These are phyloP conservation scores for Pseudozyma pruni DNA, from an alignment of 1,284 basidiomycete species.

Conservation along the genomic window DNA sequence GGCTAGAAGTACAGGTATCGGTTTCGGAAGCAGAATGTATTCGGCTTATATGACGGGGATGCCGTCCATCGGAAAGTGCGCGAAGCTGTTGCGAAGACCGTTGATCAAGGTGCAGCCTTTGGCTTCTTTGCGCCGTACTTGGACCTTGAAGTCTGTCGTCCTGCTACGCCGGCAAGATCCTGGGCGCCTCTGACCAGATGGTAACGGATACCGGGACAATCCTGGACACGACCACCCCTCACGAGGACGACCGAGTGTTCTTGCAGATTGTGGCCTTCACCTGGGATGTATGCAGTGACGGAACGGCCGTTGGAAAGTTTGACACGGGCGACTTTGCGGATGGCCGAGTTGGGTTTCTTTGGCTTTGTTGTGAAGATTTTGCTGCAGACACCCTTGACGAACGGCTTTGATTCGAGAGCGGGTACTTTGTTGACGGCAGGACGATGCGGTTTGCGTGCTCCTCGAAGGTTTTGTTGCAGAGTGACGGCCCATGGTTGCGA, in stretches of 20 bases:
- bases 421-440: conserved; percentile 68
- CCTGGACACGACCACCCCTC: conserved; percentile 92
- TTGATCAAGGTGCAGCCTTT: conserved; percentile 67
- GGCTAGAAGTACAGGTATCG: conserved; percentile 18
- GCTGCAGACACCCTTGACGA: conserved; percentile 67
- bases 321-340: conserved; percentile 94
- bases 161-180: conserved; percentile 91
- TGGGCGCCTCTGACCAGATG: conserved; percentile 92
- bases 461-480: conserved; percentile 65
- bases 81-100: no score
- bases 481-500: conserved; percentile 49
- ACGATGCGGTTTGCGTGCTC: conserved; percentile 63
- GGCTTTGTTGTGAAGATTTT: conserved; percentile 74
- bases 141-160: conserved; percentile 82
- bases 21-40: no score
- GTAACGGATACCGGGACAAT: conserved; percentile 82
- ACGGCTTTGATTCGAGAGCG: conserved; percentile 62
- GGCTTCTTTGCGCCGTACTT: conserved; percentile 96
- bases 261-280: conserved; percentile 97
- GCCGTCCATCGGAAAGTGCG: no score
- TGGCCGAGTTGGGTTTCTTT: conserved; percentile 98
- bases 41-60: no score
- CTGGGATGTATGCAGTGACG: conserved; percentile 92
- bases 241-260: conserved; percentile 96
- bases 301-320: conserved; percentile 90